Base-by-base conservation (phyloP, 805 yeast genomes). In the Candida bentonensis region DNA sequence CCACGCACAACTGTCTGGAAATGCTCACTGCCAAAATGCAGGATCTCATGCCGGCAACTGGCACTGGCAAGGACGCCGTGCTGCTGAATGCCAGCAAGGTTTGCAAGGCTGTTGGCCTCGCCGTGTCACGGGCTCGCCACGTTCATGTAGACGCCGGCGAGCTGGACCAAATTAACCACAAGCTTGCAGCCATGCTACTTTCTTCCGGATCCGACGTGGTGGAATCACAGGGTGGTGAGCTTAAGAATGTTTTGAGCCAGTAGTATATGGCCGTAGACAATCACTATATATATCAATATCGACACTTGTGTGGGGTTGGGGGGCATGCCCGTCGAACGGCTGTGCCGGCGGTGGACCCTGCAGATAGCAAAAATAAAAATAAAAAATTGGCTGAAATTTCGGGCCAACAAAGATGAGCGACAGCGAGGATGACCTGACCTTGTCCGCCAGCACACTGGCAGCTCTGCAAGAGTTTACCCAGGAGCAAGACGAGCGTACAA, bases 391-490 rank as follows among this genome's bases (percentile, higher is more conserved):
- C 5, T 15, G 7, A 11, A 11, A 11, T 4, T n/a, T 11, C 20
- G 20, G 17, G 20, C 5, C 7, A 5, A 30, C 5, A 11, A 30
- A 9, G 7, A 30, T 30, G 36, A 30, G 36, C 17, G 36, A 30
- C 36, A 17, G n/a, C 17, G 27, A 25, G 27, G 36, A 30, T 9
- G n/a, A n/a, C n/a, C 17, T 30, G 36, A 30, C 36, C 7, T 30
- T 74, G 23, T 68, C 78, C 3, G 67, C 76, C 2, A 62, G 65
- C 47, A 68, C 80, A 4, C 54, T 73, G 22, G 76, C 78, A 3
- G 75, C 77, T 3, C 57, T 74, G 21, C 76, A 72, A 50, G 82
- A 79, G 55, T 87, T 86, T 56, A 72, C 68, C 52, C 61, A 62
- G 36, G 86, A 87, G 55, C 84, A 86, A 55, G 58, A 67, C 21